Evolutionary conservation across 345 rosid genomes (phyloP).

Genomic region (Boechera stricta): DNA sequence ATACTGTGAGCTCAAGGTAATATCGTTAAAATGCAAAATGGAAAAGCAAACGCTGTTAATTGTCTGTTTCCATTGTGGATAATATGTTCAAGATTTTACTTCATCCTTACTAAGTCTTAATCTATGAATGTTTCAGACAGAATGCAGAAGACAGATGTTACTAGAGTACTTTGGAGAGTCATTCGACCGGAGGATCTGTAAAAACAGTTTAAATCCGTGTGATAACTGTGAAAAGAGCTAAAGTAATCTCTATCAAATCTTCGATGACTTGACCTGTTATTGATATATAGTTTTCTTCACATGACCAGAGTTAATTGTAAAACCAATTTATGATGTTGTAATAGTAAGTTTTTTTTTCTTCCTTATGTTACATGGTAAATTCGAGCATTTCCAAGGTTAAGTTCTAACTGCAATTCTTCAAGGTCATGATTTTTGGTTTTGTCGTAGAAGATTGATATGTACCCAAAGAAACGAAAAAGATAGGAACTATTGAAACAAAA

Average conservation of each 20-base stretch:
- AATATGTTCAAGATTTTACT: background rate
- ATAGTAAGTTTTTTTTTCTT: background rate
- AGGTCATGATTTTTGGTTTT: background rate
- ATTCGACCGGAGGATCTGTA: conserved; percentile 65
- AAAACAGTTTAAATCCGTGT: conserved; percentile 68
- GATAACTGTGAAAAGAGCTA: conserved; percentile 70
- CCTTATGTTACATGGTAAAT: background rate
- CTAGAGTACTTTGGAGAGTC: conserved; percentile 85
- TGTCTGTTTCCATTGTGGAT: background rate
- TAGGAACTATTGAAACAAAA: too few species aligned
- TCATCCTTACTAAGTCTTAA: conserved; percentile 7
- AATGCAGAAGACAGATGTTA: conserved; percentile 76
- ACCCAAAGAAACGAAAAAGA: background rate
- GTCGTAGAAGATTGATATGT: background rate
- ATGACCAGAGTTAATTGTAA: background rate
- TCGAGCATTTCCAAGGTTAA: background rate
- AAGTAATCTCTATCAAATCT: conserved; percentile 17
- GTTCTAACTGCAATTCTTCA: background rate
- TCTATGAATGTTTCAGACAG: conserved; percentile 52
- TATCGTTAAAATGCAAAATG: background rate
- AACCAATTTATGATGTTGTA: background rate
- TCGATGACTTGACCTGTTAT: background rate
- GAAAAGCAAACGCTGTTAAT: conserved; percentile 15
- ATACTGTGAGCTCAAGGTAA: conserved; percentile 89
- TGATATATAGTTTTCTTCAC: conserved; percentile 27